Evolutionary conservation across 1,284 basidiomycete genomes (phyloP).

Genomic region (Sporisorium sorghi): DNA sequence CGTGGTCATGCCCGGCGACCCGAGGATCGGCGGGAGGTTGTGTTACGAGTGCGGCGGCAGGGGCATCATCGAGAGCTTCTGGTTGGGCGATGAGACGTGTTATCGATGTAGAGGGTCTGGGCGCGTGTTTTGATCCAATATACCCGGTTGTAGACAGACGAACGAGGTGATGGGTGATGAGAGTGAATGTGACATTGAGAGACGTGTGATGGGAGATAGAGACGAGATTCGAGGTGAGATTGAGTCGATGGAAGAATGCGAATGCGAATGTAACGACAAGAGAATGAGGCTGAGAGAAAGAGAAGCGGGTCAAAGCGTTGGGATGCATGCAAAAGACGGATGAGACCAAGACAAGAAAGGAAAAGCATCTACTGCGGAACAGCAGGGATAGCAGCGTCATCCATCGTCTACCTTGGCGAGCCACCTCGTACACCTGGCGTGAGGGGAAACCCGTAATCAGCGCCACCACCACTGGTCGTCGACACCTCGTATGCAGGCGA

Average conservation of each 20-base stretch:
- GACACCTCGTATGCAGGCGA: conserved; percentile 31
- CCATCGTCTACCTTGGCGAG: no score
- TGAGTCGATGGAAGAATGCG: conserved; percentile 9
- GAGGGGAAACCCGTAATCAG: conserved; percentile 37
- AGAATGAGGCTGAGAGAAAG: neutral
- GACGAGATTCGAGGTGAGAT: neutral
- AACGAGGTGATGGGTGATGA: neutral
- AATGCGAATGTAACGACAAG: conserved; percentile 12
- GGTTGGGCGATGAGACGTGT: conserved; percentile 53
- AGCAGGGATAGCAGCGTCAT: no score
- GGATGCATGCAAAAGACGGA: conserved; percentile 1
- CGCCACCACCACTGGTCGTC: neutral
- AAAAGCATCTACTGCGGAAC: no score
- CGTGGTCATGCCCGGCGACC: conserved; percentile 49
- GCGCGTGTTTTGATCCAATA: conserved; percentile 24
- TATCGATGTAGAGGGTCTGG: conserved; percentile 36
- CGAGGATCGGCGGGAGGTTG: conserved; percentile 45
- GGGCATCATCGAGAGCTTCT: conserved; percentile 48
- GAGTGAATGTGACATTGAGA: conserved; percentile 1
- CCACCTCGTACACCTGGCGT: no score
- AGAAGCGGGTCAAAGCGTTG: no score
- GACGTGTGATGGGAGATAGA: neutral
- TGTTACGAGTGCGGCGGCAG: conserved; percentile 45
- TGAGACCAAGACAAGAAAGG: no score
- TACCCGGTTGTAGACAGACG: neutral